A percentile compares a stretch with the other conserved stretches of the same genome.
phyloP scores from a whole-genome alignment of 371 early-diverging fungal genomes.

The Circinella umbellata region DNA sequence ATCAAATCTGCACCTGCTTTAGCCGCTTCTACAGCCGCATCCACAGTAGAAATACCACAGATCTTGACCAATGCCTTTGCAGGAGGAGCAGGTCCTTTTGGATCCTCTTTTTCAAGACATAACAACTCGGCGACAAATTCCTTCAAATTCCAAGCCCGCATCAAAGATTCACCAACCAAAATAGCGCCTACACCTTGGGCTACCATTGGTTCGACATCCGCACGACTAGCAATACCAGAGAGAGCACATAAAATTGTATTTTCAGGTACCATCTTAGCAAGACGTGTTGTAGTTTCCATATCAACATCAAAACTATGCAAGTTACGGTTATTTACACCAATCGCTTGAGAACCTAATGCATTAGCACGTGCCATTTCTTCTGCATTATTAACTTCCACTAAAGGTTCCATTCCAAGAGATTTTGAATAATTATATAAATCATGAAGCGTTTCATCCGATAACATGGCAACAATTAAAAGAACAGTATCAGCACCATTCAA shows the following conservation, averaged over 20 bases:
- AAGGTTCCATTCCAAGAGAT: slow-evolving; percentile 92
- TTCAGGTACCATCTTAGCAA: slow-evolving; percentile 78
- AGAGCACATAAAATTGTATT: slow-evolving; percentile 83
- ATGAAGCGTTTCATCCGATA: slow-evolving; percentile 67
- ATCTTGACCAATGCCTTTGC: slow-evolving; percentile 75
- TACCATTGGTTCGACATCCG: slow-evolving; percentile 85
- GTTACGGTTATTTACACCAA: slow-evolving; percentile 98
- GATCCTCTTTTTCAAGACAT: slow-evolving; percentile 41
- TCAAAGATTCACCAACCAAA: slow-evolving; percentile 96
- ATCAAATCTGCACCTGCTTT: slow-evolving; percentile 87
- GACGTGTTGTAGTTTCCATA: slow-evolving; percentile 78
- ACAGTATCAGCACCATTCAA: slow-evolving; percentile 93
- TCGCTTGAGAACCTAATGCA: slow-evolving; percentile 80
- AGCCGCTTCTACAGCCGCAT: slow-evolving; percentile 83
- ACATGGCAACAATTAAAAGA: slow-evolving; percentile 95
- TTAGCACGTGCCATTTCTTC: slow-evolving; percentile 90
- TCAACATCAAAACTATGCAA: slow-evolving; percentile 95
- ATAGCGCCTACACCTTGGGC: slow-evolving; percentile 80
- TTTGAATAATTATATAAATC: slow-evolving; percentile 77
- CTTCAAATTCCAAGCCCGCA: slow-evolving; percentile 81
- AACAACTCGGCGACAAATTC: slow-evolving; percentile 77
- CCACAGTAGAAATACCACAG: slow-evolving; percentile 84
- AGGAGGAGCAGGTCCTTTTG: slow-evolving; percentile 12
- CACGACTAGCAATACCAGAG: slow-evolving; percentile 85
- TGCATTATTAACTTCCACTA: slow-evolving; percentile 94